A percentile compares a stretch with the other conserved stretches of the same genome.
These are phyloP conservation scores for Monilinia laxa DNA, from an alignment of 2,329 filamentous ascomycete species.

Conservation along the genomic window DNA sequence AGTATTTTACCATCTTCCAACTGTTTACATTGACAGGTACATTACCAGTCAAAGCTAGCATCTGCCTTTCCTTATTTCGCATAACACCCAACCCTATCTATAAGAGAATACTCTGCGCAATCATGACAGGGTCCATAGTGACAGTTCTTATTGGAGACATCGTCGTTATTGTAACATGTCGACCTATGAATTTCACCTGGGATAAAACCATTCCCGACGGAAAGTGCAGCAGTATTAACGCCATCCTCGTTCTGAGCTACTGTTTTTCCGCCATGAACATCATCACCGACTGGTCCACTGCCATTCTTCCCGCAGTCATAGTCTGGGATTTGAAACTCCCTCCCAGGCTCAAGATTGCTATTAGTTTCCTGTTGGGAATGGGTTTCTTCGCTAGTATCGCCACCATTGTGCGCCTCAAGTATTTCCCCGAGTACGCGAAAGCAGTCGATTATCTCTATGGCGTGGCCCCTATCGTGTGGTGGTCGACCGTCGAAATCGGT, in stretches of 20 bases:
- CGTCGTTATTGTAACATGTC: constrained; percentile 14
- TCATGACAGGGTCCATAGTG: constrained; percentile 7
- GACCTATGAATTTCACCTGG: constrained; percentile 19
- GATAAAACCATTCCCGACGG: constrained; percentile 12
- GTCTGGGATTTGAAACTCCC: constrained; percentile 14
- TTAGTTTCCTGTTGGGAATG: constrained; percentile 5
- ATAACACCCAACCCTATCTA: constrained; percentile 15
- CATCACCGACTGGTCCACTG: constrained; percentile 17
- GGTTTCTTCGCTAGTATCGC: constrained; percentile 18
- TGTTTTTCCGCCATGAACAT: constrained; percentile 17
- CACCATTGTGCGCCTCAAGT: constrained; percentile 15
- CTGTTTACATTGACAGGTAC: constrained; percentile 12
- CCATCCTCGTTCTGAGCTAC: constrained; percentile 19
- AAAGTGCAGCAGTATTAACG: constrained; percentile 17
- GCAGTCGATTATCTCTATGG: constrained; percentile 11
- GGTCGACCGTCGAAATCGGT: constrained; percentile 15
- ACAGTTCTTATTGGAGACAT: constrained; percentile 14
- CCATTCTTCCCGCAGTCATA: constrained; percentile 8
- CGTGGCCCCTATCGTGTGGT: constrained; percentile 18
- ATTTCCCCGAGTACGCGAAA: constrained; percentile 14
- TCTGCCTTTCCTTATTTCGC: constrained; percentile 19
- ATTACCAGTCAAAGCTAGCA: constrained; percentile 17
- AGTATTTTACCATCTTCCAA: constrained; percentile 22
- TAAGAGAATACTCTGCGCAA: constrained; percentile 14
- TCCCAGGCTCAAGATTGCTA: constrained; percentile 4